These are phyloP conservation scores for Coemansia sp. DNA, from an alignment of 371 early-diverging fungal genomes.

Conservation along the genomic window DNA sequence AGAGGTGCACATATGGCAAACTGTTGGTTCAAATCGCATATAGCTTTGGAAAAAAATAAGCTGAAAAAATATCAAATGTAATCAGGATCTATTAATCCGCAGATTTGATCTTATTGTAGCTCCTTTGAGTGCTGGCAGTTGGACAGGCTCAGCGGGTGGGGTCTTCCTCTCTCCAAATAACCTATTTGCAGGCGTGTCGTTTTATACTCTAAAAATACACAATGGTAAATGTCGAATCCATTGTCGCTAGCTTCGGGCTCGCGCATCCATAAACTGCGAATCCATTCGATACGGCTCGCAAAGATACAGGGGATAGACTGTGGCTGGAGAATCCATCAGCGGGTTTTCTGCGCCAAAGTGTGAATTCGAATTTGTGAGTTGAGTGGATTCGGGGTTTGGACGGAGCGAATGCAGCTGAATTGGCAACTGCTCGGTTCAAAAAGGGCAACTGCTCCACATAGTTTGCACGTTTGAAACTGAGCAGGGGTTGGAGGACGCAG, in stretches of 20 bases:
- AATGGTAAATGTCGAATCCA: conserved; percentile 36
- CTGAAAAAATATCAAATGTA: not conserved
- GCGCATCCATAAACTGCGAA: conserved; percentile 22
- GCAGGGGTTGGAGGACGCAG: too few relatives aligned
- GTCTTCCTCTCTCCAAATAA: conserved; percentile 34
- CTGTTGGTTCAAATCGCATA: too few relatives aligned
- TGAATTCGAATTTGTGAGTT: too few relatives aligned
- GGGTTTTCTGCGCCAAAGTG: not conserved
- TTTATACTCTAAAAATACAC: conserved; percentile 6
- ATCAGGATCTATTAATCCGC: not conserved
- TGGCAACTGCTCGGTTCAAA: not conserved
- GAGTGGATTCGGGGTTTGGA: too few relatives aligned
- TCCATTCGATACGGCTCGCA: not conserved
- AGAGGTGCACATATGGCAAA: too few relatives aligned
- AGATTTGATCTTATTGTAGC: not conserved
- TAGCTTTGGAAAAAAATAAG: too few relatives aligned
- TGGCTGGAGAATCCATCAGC: not conserved
- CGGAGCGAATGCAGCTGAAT: not conserved
- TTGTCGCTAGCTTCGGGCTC: not conserved
- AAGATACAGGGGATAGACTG: too few relatives aligned
- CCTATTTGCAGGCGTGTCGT: conserved; percentile 39
- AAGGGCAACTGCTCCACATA: too few relatives aligned
- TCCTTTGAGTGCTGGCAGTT: not conserved
- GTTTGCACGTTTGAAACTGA: too few relatives aligned
- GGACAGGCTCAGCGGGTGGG: not conserved